phyloP scores from a whole-genome alignment of 2,329 filamentous ascomycete genomes.

The Cryphonectria parasitica region DNA sequence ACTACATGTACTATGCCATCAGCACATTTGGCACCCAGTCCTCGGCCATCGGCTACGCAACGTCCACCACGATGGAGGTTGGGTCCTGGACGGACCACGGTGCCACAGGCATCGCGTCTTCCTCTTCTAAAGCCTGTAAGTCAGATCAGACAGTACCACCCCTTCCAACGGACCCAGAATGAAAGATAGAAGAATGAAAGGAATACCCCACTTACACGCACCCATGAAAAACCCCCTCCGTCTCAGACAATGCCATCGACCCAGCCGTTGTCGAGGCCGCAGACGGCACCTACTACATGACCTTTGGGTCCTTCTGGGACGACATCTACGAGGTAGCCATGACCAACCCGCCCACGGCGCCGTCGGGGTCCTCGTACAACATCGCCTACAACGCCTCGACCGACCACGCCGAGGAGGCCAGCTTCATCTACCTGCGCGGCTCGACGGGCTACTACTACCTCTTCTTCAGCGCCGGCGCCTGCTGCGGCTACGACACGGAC shows the following conservation, averaged over 20 bases:
- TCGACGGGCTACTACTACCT: constrained; percentile 60
- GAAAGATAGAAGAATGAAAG: not conserved
- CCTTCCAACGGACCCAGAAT: too few species aligned
- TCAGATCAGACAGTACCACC: not conserved
- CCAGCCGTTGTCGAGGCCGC: constrained; percentile 47
- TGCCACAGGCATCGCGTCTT: constrained; percentile 48
- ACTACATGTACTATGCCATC: constrained; percentile 72
- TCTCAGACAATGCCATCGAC: constrained; percentile 58
- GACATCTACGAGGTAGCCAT: constrained; percentile 60
- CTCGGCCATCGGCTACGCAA: constrained; percentile 63
- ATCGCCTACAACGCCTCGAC: constrained; percentile 57
- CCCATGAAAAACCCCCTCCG: too few species aligned
- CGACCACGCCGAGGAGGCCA: constrained; percentile 55
- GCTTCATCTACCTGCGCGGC: constrained; percentile 54
- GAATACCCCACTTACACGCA: not conserved
- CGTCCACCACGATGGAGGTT: constrained; percentile 34
- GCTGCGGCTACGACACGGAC: constrained; percentile 58
- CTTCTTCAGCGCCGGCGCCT: constrained; percentile 62
- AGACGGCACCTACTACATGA: constrained; percentile 43
- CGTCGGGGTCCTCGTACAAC: constrained; percentile 41
- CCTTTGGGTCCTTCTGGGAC: constrained; percentile 67
- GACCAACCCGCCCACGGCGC: constrained; percentile 38
- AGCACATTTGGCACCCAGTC: constrained; percentile 63
- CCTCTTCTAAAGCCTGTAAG: constrained; percentile 39
- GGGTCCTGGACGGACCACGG: constrained; percentile 60